Evolutionary conservation across 345 rosid species (phyloP), one percentile per base, ranked within the genome.

Genomic region (Corchorus olitorius): DNA sequence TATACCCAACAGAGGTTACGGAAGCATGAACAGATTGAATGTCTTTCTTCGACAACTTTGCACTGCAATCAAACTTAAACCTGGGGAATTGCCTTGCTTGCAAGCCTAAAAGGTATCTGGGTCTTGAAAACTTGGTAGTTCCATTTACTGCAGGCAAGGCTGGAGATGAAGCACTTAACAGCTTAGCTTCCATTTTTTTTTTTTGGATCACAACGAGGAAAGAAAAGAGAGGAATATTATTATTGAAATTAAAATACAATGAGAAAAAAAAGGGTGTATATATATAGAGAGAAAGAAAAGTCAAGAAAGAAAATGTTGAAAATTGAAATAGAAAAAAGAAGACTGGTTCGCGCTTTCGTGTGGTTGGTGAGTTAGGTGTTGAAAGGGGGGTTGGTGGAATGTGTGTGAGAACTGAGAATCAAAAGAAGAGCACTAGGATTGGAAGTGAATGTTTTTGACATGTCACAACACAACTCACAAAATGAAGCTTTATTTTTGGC

Each of bases 101-200:
- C 60, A 73, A 70, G 75, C 67, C 50, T 33, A 82, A 83, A 68
- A 34, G 43, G 74, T 39, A 70, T 67, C 58, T 52, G 55, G 78
- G 73, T 72, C 61, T 78, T 0, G 73, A 53, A 61, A 84, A 74
- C 52, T 76, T 78, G 6, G 86, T 68, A 13, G 5, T 10, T 33
- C 68, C 78, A 65, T 20, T 34, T 69, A 72, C 61, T 73, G 79
- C 33, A 8, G 81, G 77, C 74, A 84, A 78, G 12, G 82, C 60
- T 12, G 83, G 71, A 58, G 83, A 84, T 27, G 88, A 76, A 72
- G 81, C 72, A 67, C 77, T 77, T 75, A 87, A 58, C 66, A 89
- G 72, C 75, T 80, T 88, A 12, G 93, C 82, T 76, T 86, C 93
- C 96, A 89, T 91, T n/a, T n/a, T n/a, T n/a, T n/a, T n/a, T n/a